Evolutionary conservation across 805 yeast species (phyloP), one percentile per base, ranked within the genome.

Genomic region (Candida dajiaensis): DNA sequence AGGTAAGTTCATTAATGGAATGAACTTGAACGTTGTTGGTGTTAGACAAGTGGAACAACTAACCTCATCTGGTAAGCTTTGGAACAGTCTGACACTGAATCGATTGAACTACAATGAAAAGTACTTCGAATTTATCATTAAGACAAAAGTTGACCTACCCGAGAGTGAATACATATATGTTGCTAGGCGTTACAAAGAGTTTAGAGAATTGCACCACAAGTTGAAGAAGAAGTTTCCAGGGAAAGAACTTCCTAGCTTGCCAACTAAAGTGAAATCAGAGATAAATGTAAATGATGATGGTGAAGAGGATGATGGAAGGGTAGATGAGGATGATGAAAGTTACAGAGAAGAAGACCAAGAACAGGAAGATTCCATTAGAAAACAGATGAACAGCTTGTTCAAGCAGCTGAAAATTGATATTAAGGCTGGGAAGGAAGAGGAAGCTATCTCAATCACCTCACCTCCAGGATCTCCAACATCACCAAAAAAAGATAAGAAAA

Each of bases 161-260:
- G 58, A 57, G 36, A 50, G 55, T 38, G 54, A 54, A 16, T 35
- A 47, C 0, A 49, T 57, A 1, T 47, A 15, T 55, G 76, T 85
- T 0, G 71, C 80, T 0, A 72, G 89, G 47, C 66, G 83, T 10
- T 92, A 87, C 61, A 65, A 76, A 3, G 88, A 87, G 16, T 92
- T 92, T 62, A 74, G 72, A 48, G 67, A 65, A 8, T 66, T 92
- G 25, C 79, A 83, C 47, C 64, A 67, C 22, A 57, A 61, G n/a
- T 64, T 89, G 46, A 74, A 72, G 50, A 66, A 67, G 36, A 67
- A 65, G 40, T 85, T 78, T 54, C 95, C 97, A 0, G 95, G 92
- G 0, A 77, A 80, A 45, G 77, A 75, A 10, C 62, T 85, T 19
- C 80, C 83, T 4, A 67, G 63, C 11, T 58, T 85, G 20, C 94